phyloP scores from a whole-genome alignment of 345 rosid genomes.

The Eucalyptus guilfoylei region DNA sequence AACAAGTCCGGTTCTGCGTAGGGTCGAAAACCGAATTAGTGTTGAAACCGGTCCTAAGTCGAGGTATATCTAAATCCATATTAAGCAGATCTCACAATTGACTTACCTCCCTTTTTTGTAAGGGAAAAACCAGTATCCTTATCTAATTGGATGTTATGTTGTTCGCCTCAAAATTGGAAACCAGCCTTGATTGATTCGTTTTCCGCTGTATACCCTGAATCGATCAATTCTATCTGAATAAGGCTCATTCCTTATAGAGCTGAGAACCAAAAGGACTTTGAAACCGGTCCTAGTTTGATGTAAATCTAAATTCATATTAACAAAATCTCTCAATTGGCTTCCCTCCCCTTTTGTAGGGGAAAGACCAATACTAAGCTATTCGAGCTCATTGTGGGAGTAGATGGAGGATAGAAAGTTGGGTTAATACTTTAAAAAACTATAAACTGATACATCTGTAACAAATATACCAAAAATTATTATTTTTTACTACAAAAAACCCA shows the following conservation, averaged over 20 bases:
- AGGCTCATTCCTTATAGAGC: background rate
- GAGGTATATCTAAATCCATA: background rate
- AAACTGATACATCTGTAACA: rapidly evolving
- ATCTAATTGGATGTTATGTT: background rate
- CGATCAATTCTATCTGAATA: rapidly evolving
- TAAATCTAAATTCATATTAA: background rate
- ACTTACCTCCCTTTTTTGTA: background rate
- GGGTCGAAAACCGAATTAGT: background rate
- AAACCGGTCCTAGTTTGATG: background rate
- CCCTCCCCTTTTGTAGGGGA: background rate
- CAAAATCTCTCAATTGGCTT: background rate
- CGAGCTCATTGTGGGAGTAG: background rate
- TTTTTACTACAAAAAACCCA: rapidly evolving
- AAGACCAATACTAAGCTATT: background rate
- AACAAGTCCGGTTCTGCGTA: background rate
- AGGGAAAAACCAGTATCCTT: background rate
- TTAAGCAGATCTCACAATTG: background rate
- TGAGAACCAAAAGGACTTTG: background rate
- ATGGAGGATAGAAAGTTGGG: background rate
- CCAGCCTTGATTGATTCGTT: background rate
- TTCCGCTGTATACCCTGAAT: background rate
- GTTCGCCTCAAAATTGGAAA: background rate
- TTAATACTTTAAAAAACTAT: no score
- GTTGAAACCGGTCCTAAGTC: background rate
- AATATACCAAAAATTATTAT: no score